Evolutionary conservation across 148 eudicot genomes (phyloP), one percentile per base, ranked within the genome.

Genomic region (Vaccinium vitisidaea): DNA sequence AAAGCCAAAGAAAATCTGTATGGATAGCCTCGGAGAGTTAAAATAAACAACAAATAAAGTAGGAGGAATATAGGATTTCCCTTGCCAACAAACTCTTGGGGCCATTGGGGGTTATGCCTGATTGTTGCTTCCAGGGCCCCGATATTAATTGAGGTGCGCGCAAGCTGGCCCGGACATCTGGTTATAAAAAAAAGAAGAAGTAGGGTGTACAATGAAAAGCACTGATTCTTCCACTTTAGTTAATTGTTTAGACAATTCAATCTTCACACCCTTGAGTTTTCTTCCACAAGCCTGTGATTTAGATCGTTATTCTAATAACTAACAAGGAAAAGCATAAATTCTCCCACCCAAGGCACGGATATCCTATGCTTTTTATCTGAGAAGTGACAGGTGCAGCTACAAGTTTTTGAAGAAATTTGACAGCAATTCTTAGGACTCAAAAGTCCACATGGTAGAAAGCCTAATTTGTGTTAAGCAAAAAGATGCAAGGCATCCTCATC

Each of bases 141-240:
- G 0, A 0, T 2, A 36, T 36, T 36, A 36, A 36, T 36, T 36
- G 3, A 36, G 4, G 39, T 36, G 39, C 39, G 3, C 3, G 3
- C 3, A 36, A 36, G 39, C 3, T 36, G 3, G 1, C 3, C 39
- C 39, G 3, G 39, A 36, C 39, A 36, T 36, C 2, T 36, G 39
- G 39, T 36, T 36, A 36, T 36, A 36, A 36, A 36, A 36, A 32
- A 36, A 36, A 36, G 39, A 36, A 36, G 39, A 36, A 36, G 7
- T 43, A 43, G 6, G 6, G 7, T 43, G 5, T 85, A 87, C 79
- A 78, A 89, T 71, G 87, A 53, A 85, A 81, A 81, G 80, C 80
- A 83, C 85, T 86, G 63, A 23, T 87, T 67, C 54, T 79, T 15
- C 55, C 55, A 39, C 50, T 77, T 87, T 70, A 46, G 27, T 80